phyloP scores from a whole-genome alignment of 805 yeast species.

The Ogataea degrootiae region DNA sequence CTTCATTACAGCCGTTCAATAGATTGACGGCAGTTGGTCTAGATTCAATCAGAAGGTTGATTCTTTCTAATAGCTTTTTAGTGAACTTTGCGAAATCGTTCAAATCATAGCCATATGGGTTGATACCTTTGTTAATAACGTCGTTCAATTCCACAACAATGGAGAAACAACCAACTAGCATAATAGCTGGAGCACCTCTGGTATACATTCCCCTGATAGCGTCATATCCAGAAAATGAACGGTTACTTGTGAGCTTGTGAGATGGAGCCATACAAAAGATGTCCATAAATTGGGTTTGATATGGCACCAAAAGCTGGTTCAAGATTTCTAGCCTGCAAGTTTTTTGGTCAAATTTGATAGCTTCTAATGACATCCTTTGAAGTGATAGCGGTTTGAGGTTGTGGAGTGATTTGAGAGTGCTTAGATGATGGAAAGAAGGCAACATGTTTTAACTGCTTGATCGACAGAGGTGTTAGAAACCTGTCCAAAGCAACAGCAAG shows the following conservation, averaged over 20 bases:
- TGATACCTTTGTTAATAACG: constrained; percentile 24
- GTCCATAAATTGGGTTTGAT: constrained; percentile 61
- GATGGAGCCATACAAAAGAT: constrained; percentile 50
- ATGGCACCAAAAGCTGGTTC: constrained; percentile 83
- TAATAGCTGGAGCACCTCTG: constrained; percentile 98
- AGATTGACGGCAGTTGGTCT: constrained; percentile 97
- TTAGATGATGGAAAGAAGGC: too few relatives aligned
- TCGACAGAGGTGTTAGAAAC: too few relatives aligned
- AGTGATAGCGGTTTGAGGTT: too few relatives aligned
- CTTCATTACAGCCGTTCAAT: constrained; percentile 62
- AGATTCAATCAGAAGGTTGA: constrained; percentile 66
- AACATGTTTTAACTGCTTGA: too few relatives aligned
- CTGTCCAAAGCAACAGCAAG: too few relatives aligned
- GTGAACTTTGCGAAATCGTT: constrained; percentile 28
- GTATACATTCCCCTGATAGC: constrained; percentile 93
- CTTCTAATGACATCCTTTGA: constrained; percentile 41
- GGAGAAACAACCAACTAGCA: constrained; percentile 86
- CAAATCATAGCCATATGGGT: constrained; percentile 24
- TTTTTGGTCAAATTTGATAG: constrained; percentile 59
- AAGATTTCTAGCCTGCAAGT: constrained; percentile 50
- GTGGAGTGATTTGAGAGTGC: too few relatives aligned
- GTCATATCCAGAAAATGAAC: constrained; percentile 59
- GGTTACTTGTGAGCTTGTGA: constrained; percentile 53
- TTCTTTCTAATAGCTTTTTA: constrained; percentile 36
- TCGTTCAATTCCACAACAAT: constrained; percentile 64